Base-by-base conservation (phyloP, 73 alveolate genomes). In the Tetrahymena elliotti region DNA sequence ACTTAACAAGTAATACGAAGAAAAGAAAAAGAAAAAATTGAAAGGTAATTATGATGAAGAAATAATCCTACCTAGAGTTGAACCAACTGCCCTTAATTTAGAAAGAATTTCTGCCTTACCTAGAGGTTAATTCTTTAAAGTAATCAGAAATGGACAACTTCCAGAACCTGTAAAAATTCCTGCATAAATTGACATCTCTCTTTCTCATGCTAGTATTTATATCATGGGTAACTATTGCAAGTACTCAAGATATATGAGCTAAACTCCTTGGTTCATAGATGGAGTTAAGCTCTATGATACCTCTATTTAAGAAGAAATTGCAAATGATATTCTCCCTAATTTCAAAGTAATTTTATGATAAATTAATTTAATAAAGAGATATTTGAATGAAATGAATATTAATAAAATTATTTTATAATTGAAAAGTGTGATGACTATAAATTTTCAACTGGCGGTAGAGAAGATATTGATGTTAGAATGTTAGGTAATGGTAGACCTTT, bases 401-500 rank as follows among this genome's bases (percentile, higher is more conserved):
- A n/a, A n/a, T n/a, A n/a, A n/a, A 82, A 5, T 52, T 94, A 15
- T 41, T 47, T 31, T 27, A 68, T 40, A 40, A 10, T 40, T 33
- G 52, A 83, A 95, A 94, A 35, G 97, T 95, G 27, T 40, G 52
- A 40, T 40, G 83, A 84, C 35, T 38, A 84, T 27, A 95, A 83
- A 94, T 93, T 96, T 96, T 96, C 96, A 93, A 97, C 98, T 36
- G 97, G 98, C 92, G 99, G 99, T 24, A 97, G 99, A 93, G 99
- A 99, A 96, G 99, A 99, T 95, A 94, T 98, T 37, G 99, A 99
- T 95, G 99, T 99, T 15, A 94, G 99, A 92, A 99, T 99, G 99
- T 97, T 99, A 41, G 99, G 99, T 7, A 94, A 93, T 16, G 99
- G 99, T 31, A 94, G 99, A 39, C 99, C 99, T 0, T 98, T 99